Percentiles rank a stretch among this genome's conserved stretches.
Conservation (phyloP, 768 basidiomycete genomes). For the Lactifluus volemus region DNA sequence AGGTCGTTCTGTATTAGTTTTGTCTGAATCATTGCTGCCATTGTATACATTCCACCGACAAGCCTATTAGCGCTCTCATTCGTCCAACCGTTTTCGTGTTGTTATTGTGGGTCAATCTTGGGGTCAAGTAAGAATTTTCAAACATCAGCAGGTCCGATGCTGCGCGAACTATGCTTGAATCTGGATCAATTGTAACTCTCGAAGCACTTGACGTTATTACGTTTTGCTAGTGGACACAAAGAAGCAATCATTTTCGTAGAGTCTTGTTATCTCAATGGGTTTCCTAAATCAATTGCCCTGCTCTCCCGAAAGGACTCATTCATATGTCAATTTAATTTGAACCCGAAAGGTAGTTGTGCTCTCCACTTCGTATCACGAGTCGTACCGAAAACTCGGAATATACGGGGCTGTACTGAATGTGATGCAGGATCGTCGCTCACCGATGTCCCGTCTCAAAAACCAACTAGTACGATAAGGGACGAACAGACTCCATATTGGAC, state of each 20-base stretch:
- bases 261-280: background rate
- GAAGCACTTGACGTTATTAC: background rate
- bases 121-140: background rate
- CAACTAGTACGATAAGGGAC: background rate
- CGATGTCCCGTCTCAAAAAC: background rate
- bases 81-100: background rate
- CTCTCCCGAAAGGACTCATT: background rate
- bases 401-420: background rate
- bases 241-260: background rate
- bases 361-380: background rate
- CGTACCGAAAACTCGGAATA: background rate
- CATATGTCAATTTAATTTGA: background rate
- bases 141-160: background rate
- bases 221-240: background rate
- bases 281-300: background rate
- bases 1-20: background rate
- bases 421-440: background rate
- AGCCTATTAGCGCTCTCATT: background rate
- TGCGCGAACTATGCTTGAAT: background rate
- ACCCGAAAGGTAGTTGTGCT: background rate
- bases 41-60: conserved; percentile 4
- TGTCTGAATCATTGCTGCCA: conserved; percentile 2
- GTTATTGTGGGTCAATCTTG: background rate
- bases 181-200: background rate
- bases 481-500: no score